Conservation (phyloP, 306 rosid species). For the Quercus parvula region DNA sequence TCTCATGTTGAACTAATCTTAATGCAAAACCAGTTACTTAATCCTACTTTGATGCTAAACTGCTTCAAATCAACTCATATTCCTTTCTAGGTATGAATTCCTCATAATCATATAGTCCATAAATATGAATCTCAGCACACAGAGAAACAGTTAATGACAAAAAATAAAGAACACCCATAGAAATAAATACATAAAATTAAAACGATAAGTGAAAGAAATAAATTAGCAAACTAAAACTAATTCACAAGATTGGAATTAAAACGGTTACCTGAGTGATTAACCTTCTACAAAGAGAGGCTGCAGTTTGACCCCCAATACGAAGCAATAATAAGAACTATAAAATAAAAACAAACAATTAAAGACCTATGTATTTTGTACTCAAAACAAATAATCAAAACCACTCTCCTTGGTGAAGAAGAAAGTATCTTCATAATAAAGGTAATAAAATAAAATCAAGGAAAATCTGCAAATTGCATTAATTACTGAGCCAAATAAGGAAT, state of each 20-base stretch:
- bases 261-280: slow-evolving; percentile 36
- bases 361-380: not conserved
- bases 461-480: slow-evolving; percentile 7
- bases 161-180: not conserved
- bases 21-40: not conserved
- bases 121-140: not conserved
- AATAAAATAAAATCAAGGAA: not conserved
- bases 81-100: not conserved
- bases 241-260: not conserved
- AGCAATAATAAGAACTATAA: slow-evolving; percentile 19
- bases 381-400: slow-evolving; percentile 5
- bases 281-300: slow-evolving; percentile 12
- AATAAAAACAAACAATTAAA: not conserved
- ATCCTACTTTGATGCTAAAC: not conserved
- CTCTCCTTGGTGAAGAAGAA: not conserved
- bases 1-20: not conserved
- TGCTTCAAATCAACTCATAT: not conserved
- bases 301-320: slow-evolving; percentile 20
- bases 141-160: not conserved
- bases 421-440: slow-evolving; percentile 3
- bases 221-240: not conserved
- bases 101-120: not conserved
- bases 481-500: slow-evolving; percentile 26
- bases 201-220: not conserved
- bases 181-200: slow-evolving; percentile 11